Percentiles rank a stretch among this genome's conserved stretches.
These are phyloP conservation scores for Zopfochytrium polystomum DNA, from an alignment of 371 early-diverging fungal genomes.

Conservation along the genomic window DNA sequence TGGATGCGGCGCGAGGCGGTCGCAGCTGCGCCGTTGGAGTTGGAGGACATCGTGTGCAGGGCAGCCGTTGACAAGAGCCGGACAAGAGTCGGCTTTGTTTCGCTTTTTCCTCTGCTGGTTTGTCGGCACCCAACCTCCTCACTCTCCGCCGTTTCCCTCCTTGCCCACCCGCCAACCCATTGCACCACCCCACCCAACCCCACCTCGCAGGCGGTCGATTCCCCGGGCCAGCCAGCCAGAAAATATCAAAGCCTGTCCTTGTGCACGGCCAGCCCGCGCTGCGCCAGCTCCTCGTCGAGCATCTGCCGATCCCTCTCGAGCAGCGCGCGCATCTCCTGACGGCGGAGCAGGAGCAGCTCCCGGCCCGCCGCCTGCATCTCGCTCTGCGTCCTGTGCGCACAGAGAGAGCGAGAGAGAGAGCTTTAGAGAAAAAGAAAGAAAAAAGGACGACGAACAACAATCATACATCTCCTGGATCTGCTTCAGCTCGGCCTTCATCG, in stretches of 20 bases:
- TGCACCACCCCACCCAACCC: too few relatives aligned
- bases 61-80: too few relatives aligned
- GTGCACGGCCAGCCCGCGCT: constrained; percentile 1
- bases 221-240: too few relatives aligned
- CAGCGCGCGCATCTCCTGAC: constrained; percentile 7
- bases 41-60: too few relatives aligned
- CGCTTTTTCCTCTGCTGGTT: too few relatives aligned
- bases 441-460: background rate
- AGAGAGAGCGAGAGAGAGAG: background rate
- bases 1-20: too few relatives aligned
- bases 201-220: too few relatives aligned
- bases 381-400: constrained; percentile 2
- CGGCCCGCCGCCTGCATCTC: constrained; percentile 18
- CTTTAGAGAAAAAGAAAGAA: constrained; percentile 1
- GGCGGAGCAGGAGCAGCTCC: constrained; percentile 12
- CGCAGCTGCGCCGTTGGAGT: too few relatives aligned
- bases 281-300: constrained; percentile 11
- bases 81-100: too few relatives aligned
- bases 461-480: constrained; percentile 16
- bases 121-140: too few relatives aligned
- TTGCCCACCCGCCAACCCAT: too few relatives aligned
- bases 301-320: constrained; percentile 6
- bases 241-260: constrained; percentile 13
- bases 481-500: constrained; percentile 20
- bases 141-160: too few relatives aligned